These are phyloP conservation scores for Oryza australiensis DNA, from an alignment of 176 grass and related monocot species.

Conservation along the genomic window DNA sequence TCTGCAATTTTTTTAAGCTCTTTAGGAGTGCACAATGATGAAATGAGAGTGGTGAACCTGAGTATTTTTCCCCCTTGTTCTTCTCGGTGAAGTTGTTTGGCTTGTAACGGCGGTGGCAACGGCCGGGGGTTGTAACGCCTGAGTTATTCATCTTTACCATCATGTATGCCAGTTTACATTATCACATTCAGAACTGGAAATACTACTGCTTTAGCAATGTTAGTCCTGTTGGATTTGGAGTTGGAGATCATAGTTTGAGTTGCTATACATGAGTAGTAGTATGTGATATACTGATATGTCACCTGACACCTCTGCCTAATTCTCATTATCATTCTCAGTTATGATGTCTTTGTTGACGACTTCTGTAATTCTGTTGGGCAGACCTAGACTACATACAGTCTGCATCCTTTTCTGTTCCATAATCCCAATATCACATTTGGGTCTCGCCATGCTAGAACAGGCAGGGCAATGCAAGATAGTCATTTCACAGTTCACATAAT, in stretches of 20 bases:
- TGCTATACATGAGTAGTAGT: neutral
- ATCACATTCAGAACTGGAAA: neutral
- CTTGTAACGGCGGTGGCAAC: too few relatives aligned
- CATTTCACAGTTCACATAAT: neutral
- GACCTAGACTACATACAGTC: neutral
- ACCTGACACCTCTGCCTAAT: neutral
- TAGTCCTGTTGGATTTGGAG: neutral
- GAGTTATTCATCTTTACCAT: too few relatives aligned
- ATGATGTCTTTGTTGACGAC: neutral
- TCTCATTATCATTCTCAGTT: neutral
- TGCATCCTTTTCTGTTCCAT: neutral
- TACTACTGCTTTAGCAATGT: neutral
- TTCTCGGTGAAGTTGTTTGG: neutral
- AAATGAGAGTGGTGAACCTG: neutral
- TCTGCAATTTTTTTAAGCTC: conserved; percentile 44
- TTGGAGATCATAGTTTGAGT: neutral
- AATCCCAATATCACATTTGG: neutral
- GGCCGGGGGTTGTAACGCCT: too few relatives aligned
- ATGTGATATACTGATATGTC: neutral
- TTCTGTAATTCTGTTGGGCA: too few relatives aligned
- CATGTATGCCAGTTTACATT: neutral
- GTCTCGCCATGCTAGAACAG: neutral
- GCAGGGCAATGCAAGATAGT: neutral
- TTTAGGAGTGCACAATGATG: conserved; percentile 1
- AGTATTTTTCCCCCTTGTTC: neutral